phyloP scores from a whole-genome alignment of 2,329 filamentous ascomycete genomes.

The Alternaria alternata region DNA sequence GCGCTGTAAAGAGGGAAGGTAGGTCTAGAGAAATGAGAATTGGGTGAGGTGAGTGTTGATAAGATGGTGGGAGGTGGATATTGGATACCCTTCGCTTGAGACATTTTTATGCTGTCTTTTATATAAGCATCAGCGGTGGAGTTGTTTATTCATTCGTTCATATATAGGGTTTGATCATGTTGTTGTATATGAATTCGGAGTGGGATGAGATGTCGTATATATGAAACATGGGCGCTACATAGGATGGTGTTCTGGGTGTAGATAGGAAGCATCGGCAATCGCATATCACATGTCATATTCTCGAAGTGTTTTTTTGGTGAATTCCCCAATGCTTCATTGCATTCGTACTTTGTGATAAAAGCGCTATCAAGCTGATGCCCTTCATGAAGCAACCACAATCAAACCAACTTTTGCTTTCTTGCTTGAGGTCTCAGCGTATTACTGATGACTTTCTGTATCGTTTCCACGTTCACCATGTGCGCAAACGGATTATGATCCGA shows the following conservation, averaged over 20 bases:
- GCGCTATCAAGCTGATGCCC: too few species aligned
- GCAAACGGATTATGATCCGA: too few species aligned
- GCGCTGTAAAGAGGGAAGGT: not conserved
- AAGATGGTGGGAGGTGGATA: not conserved
- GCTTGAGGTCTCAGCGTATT: too few species aligned
- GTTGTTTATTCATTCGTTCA: not conserved
- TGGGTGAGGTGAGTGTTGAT: not conserved
- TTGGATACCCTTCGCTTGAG: slow-evolving; percentile 1
- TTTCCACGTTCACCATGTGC: too few species aligned
- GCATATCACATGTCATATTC: not conserved
- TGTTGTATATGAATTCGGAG: not conserved
- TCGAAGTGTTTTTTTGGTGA: too few species aligned
- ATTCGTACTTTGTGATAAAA: too few species aligned
- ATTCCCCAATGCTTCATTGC: too few species aligned
- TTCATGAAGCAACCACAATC: too few species aligned
- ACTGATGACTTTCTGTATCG: too few species aligned
- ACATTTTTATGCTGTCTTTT: not conserved
- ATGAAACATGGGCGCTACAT: not conserved
- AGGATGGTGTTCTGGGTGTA: not conserved
- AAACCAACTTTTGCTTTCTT: too few species aligned
- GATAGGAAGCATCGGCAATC: not conserved
- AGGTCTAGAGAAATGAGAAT: not conserved
- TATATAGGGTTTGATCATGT: not conserved
- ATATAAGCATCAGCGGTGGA: not conserved
- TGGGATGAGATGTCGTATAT: not conserved